phyloP scores from a whole-genome alignment of 352 stramenopile genomes.

The Peronospora tabacina region DNA sequence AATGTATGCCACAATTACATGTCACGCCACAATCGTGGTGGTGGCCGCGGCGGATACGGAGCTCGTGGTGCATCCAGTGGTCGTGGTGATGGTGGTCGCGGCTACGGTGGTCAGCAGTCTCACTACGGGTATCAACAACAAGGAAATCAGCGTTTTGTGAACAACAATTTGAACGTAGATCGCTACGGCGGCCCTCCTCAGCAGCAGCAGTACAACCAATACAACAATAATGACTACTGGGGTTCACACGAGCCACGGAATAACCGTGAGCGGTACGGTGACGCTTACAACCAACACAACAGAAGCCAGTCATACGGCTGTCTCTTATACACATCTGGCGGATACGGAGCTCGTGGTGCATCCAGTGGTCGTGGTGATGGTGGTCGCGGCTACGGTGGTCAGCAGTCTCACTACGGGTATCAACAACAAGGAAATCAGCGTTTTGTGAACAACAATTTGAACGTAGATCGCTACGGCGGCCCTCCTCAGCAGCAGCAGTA shows the following conservation, averaged over 20 bases:
- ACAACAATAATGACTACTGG: constrained; percentile 68
- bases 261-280: constrained; percentile 55
- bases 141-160: constrained; percentile 27
- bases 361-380: constrained; percentile 18
- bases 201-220: constrained; percentile 66
- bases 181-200: constrained; percentile 31
- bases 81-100: constrained; percentile 10
- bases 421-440: constrained; percentile 25
- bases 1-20: constrained; percentile 55
- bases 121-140: constrained; percentile 23
- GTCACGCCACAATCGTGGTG: constrained; percentile 30
- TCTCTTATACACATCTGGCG: no score
- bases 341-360: constrained; percentile 26
- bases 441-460: constrained; percentile 54
- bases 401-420: constrained; percentile 21
- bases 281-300: constrained; percentile 24
- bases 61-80: constrained; percentile 25
- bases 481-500: constrained; percentile 40
- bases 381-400: constrained; percentile 19
- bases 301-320: constrained; percentile 26
- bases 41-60: constrained; percentile 23
- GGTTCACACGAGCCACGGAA: constrained; percentile 70
- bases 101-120: constrained; percentile 25
- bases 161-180: constrained; percentile 65
- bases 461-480: constrained; percentile 45